Evolutionary conservation across 768 basidiomycete species (phyloP), one percentile per base, ranked within the genome.

Genomic region (Lactarius deliciosus): DNA sequence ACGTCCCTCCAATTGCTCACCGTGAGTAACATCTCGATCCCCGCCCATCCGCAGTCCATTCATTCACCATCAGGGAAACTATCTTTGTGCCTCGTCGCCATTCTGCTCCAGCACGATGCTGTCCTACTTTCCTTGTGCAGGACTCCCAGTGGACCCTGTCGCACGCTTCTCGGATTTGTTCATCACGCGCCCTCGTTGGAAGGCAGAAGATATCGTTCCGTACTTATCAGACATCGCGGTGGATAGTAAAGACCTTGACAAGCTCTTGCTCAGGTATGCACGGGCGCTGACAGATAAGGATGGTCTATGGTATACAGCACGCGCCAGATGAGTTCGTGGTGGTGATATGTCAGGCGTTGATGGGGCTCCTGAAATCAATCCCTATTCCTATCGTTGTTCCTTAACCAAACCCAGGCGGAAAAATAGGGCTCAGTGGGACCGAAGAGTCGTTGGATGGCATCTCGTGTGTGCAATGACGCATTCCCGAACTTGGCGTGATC

Each of bases 101-200:
- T 69, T 77, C 20, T 71, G 78, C n/a, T 54, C 79, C 69, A 45
- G 38, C 69, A 59, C 28, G 66, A 74, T 81, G 18, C 72, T 96
- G 40, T 85, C 77, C 16, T 94, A 94, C 77, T 92, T 96, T 74
- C 89, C 94, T 15, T 80, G 85, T 3, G 85, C 90, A 0, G 76
- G 78, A 1, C 86, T 98, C 30, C 91, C 96, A 1, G 75, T 84
- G 0, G 90, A 93, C 60, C 90, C 96, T 6, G 80, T 88, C 1
- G 83, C 86, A 9, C 88, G 96, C 18, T 98, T 98, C 78, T 76
- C 84, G 15, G 93, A 96, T 69, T 83, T 98, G 18, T 99, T 99
- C 81, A 80, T 92, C 45, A 90, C 89, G 10, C 86, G 89, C 6
- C 69, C 84, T 25, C 84, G 84, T 55, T 95, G 94, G 93, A 86